Evolutionary conservation across 169 alveolate genomes (phyloP), one percentile per base, ranked within the genome.

Genomic region (Cryptosporidium ubiquitum): DNA sequence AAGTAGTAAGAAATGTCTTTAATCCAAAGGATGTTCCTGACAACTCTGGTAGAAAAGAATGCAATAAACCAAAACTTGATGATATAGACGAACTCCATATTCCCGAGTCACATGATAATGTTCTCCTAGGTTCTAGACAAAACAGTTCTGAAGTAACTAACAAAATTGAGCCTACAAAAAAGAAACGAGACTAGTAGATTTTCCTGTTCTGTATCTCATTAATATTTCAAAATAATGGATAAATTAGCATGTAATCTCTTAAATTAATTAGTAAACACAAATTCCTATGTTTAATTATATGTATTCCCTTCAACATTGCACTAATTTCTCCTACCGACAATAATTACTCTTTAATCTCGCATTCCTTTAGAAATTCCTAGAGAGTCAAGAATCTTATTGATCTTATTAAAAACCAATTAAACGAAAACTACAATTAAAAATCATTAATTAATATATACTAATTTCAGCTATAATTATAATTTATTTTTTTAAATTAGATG

Each of bases 1-100:
- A 79, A 29, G 75, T 79, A 18, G n/a, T 79, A n/a, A 79, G 14
- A 26, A 73, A 73, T n/a, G 85, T 73, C 3, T 73, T 73, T 18
- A 73, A 73, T 57, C 85, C 85, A 12, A 73, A 73, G 33, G 85
- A 73, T 23, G 9, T 73, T 3, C 58, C 55, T 2, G 70, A 55
- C 18, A 58, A 49, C 14, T 64, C 71, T 64, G 71, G 71, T 2
- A 58, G 55, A 52, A 52, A 52, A 42, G 71, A 64, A n/a, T 35
- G 16, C 33, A 73, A 70, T 18, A 49, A 57, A 18, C 68, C 85
- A 26, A 12, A 73, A 29, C 35, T 73, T n/a, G 85, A 73, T 73
- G 70, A 73, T 18, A 35, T 73, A 55, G 85, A 73, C 23, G 70
- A 73, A 55, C 5, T 73, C 16, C 85, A 73, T 55, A 55, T 73